Evolutionary conservation across 139 green algal species (phyloP).

Genomic region (Asterochloris erici): DNA sequence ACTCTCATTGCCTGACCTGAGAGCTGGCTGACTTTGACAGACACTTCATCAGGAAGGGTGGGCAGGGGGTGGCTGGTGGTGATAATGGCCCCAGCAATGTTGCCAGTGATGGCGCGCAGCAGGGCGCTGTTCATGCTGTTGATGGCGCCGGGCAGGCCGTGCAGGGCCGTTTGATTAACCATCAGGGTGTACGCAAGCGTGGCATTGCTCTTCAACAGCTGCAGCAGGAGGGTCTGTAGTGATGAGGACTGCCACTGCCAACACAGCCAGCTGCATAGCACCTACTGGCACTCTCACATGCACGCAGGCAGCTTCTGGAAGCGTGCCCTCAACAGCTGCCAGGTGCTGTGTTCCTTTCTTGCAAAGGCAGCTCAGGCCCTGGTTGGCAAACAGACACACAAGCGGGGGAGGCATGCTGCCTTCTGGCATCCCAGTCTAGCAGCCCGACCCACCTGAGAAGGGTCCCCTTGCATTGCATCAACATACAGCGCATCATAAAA

Average conservation of each 20-base stretch:
- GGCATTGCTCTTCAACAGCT: conserved; percentile 4
- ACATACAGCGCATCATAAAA: conserved; percentile 63
- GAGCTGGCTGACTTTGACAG: conserved; percentile 15
- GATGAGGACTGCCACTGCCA: not conserved
- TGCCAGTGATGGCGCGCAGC: conserved; percentile 30
- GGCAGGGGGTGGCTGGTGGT: conserved; percentile 43
- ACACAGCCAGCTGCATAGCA: not conserved
- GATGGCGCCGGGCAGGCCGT: conserved; percentile 51
- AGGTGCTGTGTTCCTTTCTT: not conserved
- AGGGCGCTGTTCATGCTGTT: conserved; percentile 31
- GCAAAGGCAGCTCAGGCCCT: not conserved
- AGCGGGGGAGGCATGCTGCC: not conserved
- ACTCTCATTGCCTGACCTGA: not conserved
- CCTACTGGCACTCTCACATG: too few species aligned
- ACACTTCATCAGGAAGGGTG: conserved; percentile 36
- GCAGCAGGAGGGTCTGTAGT: not conserved
- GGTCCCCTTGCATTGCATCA: conserved; percentile 27
- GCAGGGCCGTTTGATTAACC: conserved; percentile 40
- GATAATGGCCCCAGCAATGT: conserved; percentile 21
- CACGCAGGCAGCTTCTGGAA: not conserved
- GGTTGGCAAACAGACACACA: not conserved
- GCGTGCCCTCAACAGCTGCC: not conserved
- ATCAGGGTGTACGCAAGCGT: conserved; percentile 23
- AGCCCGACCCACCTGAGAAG: not conserved
- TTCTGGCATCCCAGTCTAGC: not conserved